phyloP scores from a whole-genome alignment of 2,329 filamentous ascomycete species.

The Acrocalymma vagum region DNA sequence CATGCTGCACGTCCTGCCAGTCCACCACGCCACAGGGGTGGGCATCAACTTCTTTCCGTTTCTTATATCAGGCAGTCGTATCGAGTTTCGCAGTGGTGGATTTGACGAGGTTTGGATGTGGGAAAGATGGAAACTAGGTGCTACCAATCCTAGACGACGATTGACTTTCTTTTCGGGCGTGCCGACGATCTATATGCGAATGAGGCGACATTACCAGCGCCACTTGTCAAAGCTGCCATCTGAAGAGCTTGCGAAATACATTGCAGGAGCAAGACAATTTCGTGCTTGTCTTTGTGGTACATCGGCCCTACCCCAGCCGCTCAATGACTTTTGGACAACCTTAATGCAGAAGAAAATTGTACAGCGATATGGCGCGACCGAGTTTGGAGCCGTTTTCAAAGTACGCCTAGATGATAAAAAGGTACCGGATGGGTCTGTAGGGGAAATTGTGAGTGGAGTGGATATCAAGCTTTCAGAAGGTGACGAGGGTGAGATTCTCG shows the following conservation, averaged over 20 bases:
- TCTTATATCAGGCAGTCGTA: conserved; percentile 38
- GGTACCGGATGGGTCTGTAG: conserved; percentile 42
- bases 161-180: conserved; percentile 47
- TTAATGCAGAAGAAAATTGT: conserved; percentile 54
- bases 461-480: conserved; percentile 53
- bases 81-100: conserved; percentile 46
- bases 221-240: conserved; percentile 38
- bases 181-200: conserved; percentile 48
- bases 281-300: conserved; percentile 56
- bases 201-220: conserved; percentile 47
- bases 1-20: conserved; percentile 44
- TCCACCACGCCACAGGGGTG: conserved; percentile 47
- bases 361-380: conserved; percentile 55
- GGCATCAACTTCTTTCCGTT: conserved; percentile 48
- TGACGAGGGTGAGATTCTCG: conserved; percentile 59
- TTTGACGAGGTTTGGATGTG: conserved; percentile 48
- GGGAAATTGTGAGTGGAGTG: conserved; percentile 48
- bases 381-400: conserved; percentile 55
- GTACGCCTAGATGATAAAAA: conserved; percentile 44
- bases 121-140: conserved; percentile 43
- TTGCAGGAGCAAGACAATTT: conserved; percentile 52
- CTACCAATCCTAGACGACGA: conserved; percentile 23
- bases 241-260: conserved; percentile 47
- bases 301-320: conserved; percentile 58
- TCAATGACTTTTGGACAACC: conserved; percentile 60